Percentiles rank a stretch among this genome's conserved stretches.
These are phyloP conservation scores for Lodderomyces pseudojiufengensis DNA, from an alignment of 1,139 yeast species.

Conservation along the genomic window DNA sequence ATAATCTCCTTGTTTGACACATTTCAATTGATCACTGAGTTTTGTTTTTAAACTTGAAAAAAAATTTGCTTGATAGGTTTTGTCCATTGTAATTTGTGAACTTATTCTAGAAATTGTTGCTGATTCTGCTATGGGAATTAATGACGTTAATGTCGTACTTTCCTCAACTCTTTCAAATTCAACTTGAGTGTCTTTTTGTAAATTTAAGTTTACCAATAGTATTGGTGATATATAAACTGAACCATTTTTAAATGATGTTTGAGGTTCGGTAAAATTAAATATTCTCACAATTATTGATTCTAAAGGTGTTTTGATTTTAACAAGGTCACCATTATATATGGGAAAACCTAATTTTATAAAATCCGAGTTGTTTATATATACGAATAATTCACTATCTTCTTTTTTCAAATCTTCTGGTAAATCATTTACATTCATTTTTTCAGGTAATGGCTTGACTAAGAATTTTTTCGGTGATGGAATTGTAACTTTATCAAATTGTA, in stretches of 20 bases:
- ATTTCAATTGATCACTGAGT: constrained; percentile 56
- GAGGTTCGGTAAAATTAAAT: constrained; percentile 65
- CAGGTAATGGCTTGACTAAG: constrained; percentile 29
- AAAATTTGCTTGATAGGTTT: constrained; percentile 61
- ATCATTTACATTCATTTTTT: constrained; percentile 23
- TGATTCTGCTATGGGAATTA: constrained; percentile 37
- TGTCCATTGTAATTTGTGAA: constrained; percentile 68
- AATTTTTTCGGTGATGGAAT: constrained; percentile 15
- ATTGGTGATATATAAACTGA: constrained; percentile 62
- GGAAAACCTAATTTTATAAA: constrained; percentile 54
- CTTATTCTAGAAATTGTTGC: constrained; percentile 65
- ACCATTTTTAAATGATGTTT: constrained; percentile 32
- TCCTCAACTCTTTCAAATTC: constrained; percentile 20
- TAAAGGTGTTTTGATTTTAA: constrained; percentile 30
- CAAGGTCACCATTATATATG: constrained; percentile 66
- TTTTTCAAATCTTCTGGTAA: constrained; percentile 29
- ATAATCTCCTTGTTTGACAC: constrained; percentile 59
- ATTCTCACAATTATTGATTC: constrained; percentile 40
- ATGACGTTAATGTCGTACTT: constrained; percentile 17
- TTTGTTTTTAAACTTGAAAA: constrained; percentile 58
- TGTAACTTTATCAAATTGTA: constrained; percentile 20
- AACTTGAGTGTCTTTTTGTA: constrained; percentile 29
- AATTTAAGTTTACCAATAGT: constrained; percentile 48
- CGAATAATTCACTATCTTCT: constrained; percentile 46
- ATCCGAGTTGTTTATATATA: constrained; percentile 50